Base-by-base conservation (phyloP, 768 basidiomycete genomes). In the Boletus vinaceobasis region DNA sequence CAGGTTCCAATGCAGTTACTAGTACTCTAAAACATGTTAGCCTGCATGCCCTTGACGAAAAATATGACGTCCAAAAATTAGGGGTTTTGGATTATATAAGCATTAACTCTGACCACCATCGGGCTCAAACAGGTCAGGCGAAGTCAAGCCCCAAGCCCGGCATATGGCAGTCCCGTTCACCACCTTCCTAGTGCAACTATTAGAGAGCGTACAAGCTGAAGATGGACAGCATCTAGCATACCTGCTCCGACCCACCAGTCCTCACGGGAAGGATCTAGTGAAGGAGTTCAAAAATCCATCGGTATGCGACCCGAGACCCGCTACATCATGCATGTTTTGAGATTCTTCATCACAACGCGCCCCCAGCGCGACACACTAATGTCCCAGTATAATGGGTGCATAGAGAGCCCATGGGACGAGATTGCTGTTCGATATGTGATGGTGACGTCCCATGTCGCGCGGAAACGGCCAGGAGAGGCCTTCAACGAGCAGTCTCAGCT, bases 401-500 rank as follows among this genome's bases (percentile, higher is more conserved):
- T 93, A 65, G 77, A 81, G 52, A 73, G 70, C 44, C 92, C 92
- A 7, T 94, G 91, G 90, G 90, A 91, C 57, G 91, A 93, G 49
- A 87, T 94, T 61, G 84, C 88, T 8, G 82, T 92, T 46, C 86
- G 89, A 65, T 93, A 93, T 67, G 83, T 92, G 17, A 72, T 92
- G 61, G 84, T 86, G 23, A 85, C 88, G 56, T 79, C 81, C 31
- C 81, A 88, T 69, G 79, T 86, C 37, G 85, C 84, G 38, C 86
- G 83, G 62, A 80, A 83, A 62, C 77, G 85, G 39, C 78, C 80
- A 21, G 77, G 71, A 26, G 88, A 89, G 39, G 91, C 90, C 32
- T 93, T 92, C 71, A 88, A 85, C 60, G 88, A 91, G 61, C 87
- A 93, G 48, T 82, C 84, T 14, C 78, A 80, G 29, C 80, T 93